Percentiles rank a stretch among this genome's conserved stretches.
Conservation (phyloP, 495 filamentous ascomycete genomes). For the Lentithecium fluviatile region DNA sequence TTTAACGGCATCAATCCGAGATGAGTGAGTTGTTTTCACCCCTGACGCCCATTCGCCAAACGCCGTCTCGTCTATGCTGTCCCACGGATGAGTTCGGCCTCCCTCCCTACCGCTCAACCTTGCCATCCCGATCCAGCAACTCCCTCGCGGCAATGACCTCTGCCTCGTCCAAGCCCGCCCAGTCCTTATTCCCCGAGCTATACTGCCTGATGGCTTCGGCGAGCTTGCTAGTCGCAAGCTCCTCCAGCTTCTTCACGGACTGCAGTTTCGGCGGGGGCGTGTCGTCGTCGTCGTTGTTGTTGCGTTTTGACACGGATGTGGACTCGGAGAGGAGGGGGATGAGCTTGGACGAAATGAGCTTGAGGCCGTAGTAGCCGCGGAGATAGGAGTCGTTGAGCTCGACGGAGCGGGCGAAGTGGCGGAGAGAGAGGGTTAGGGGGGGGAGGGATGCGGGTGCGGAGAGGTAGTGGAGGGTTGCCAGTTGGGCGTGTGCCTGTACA, state of each 20-base stretch:
- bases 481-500: conserved; percentile 80
- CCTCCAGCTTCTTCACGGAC: conserved; percentile 66
- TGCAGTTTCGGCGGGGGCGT: conserved; percentile 42
- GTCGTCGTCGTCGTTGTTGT: conserved; percentile 39
- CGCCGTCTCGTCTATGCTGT: too few species aligned
- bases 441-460: conserved; percentile 52
- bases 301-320: conserved; percentile 35
- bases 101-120: conserved; percentile 35
- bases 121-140: conserved; percentile 57
- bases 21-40: too few species aligned
- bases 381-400: conserved; percentile 93
- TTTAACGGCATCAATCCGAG: too few species aligned
- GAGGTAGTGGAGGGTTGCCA: conserved; percentile 81
- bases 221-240: conserved; percentile 70
- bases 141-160: conserved; percentile 78
- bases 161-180: conserved; percentile 68
- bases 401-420: conserved; percentile 82
- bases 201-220: conserved; percentile 69
- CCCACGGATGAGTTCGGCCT: too few species aligned
- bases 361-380: conserved; percentile 87
- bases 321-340: conserved; percentile 32
- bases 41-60: too few species aligned
- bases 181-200: conserved; percentile 59
- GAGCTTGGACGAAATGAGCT: conserved; percentile 56
- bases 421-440: conserved; percentile 66